A percentile compares a stretch with the other conserved stretches of the same genome.
phyloP scores from a whole-genome alignment of 768 basidiomycete genomes.

The Pleurotus cornucopiae region DNA sequence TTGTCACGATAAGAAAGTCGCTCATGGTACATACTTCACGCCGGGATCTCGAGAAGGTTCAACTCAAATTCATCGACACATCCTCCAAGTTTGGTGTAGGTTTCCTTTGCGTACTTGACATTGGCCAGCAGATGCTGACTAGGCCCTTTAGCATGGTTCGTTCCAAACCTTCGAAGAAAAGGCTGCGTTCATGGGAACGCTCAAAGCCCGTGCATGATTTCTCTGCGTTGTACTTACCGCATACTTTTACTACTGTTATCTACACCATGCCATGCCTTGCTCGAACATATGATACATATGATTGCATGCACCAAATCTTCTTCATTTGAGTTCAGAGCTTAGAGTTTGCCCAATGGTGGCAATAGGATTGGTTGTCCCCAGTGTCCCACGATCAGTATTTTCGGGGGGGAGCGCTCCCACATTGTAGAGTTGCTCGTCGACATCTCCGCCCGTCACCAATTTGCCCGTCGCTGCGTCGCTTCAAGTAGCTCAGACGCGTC shows the following conservation, averaged over 20 bases:
- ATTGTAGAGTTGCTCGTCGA: too few relatives aligned
- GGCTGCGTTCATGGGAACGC: conserved; percentile 87
- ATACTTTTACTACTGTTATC: conserved; percentile 32
- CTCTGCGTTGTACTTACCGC: conserved; percentile 31
- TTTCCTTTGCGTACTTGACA: conserved; percentile 11
- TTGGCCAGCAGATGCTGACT: background rate
- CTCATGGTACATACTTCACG: conserved; percentile 95
- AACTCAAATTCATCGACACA: conserved; percentile 98
- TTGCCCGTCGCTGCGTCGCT: too few relatives aligned
- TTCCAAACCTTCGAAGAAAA: conserved; percentile 99
- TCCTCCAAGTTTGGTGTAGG: conserved; percentile 95
- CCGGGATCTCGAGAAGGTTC: conserved; percentile 95
- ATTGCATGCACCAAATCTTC: conserved; percentile 1
- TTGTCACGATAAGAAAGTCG: conserved; percentile 95
- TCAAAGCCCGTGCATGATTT: conserved; percentile 76
- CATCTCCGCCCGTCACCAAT: too few relatives aligned
- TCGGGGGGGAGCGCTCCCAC: background rate
- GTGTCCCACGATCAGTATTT: conserved; percentile 8
- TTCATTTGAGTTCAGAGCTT: background rate
- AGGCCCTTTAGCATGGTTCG: conserved; percentile 68
- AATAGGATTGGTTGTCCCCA: background rate
- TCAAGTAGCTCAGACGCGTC: too few relatives aligned
- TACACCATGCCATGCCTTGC: conserved; percentile 35
- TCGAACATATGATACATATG: conserved; percentile 15
- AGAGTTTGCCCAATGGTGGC: background rate